Evolutionary conservation across 106 monocot genomes (phyloP).

Genomic region (Agapanthus africanus): DNA sequence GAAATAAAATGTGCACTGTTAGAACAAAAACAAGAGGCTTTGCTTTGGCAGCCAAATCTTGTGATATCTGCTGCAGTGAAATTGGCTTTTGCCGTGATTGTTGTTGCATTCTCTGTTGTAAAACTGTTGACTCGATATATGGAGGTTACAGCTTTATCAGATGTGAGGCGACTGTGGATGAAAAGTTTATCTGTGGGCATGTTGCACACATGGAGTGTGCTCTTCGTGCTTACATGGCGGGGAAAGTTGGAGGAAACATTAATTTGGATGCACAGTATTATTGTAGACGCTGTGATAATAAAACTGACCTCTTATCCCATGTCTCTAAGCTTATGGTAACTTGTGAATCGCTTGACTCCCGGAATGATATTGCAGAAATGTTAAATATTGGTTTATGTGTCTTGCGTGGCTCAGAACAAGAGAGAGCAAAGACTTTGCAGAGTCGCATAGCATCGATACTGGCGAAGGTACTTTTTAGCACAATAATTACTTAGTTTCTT

Average conservation of each 20-base stretch:
- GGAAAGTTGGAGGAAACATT: slow-evolving; percentile 71
- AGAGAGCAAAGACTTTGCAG: slow-evolving; percentile 38
- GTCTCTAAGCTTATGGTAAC: slow-evolving; percentile 25
- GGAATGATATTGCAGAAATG: slow-evolving; percentile 41
- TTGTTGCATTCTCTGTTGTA: slow-evolving; percentile 71
- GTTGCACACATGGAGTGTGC: slow-evolving; percentile 73
- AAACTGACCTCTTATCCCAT: slow-evolving; percentile 55
- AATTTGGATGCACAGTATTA: slow-evolving; percentile 72
- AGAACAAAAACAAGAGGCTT: slow-evolving; percentile 12
- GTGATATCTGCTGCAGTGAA: slow-evolving; percentile 74
- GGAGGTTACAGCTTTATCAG: slow-evolving; percentile 50
- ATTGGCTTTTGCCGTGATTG: slow-evolving; percentile 70
- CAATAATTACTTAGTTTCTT: no score
- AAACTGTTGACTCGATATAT: slow-evolving; percentile 37
- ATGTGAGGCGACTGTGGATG: slow-evolving; percentile 50
- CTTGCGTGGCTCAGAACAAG: slow-evolving; percentile 43
- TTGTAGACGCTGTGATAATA: slow-evolving; percentile 79
- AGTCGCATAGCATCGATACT: slow-evolving; percentile 26
- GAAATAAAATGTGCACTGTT: slow-evolving; percentile 44
- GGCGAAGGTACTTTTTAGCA: slow-evolving; percentile 48
- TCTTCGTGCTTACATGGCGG: slow-evolving; percentile 67
- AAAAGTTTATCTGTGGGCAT: slow-evolving; percentile 60
- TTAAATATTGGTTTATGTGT: slow-evolving; percentile 41
- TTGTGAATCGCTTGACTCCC: slow-evolving; percentile 36
- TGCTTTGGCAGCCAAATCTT: slow-evolving; percentile 24